Evolutionary conservation across 78 protist species (phyloP), one percentile per base, ranked within the genome.

Genomic region (Dictyostelium citrinum): DNA sequence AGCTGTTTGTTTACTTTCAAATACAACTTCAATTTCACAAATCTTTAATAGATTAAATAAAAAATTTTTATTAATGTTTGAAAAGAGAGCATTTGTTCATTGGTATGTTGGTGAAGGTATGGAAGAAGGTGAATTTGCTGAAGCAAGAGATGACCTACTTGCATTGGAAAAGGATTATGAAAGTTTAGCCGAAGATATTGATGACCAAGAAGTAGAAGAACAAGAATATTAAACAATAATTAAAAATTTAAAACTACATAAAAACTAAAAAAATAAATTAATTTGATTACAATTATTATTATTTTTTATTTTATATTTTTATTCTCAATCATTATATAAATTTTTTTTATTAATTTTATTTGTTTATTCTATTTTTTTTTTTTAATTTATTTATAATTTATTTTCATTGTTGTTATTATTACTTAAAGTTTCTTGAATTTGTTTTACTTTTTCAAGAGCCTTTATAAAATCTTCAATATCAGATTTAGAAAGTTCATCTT

Each of bases 71-170:
- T 97, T 99, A 37, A 98, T 99, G 99, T 99, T 97, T 95, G 97
- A 97, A 97, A 98, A 98, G 98, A 97, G 99, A 29, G 99, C 99
- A 92, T 99, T 99, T 91, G 99, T 99, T 43, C 99, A 98, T 92
- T 98, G 99, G 99, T 98, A 98, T 97, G 99, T 98, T 82, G 99
- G 99, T 67, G 99, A 99, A 97, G 99, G 99, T 45, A 99, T 99
- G 99, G 99, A 98, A 90, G 99, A 99, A 91, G 99, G 99, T 37
- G 99, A 99, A 96, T 99, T 99, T 98, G 92, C 99, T 60, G 99
- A 99, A 97, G 99, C 99, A 64, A 97, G 98, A 27, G 99, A 97
- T 91, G 99, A 98, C 82, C 93, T 98, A 2, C 77, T 70, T 31
- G 77, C 77, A 0, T 70, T 70, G 24, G 77, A 70, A 70, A 27